Evolutionary conservation across 495 filamentous ascomycete species (phyloP).

Genomic region (Daldinia bambusicola): DNA sequence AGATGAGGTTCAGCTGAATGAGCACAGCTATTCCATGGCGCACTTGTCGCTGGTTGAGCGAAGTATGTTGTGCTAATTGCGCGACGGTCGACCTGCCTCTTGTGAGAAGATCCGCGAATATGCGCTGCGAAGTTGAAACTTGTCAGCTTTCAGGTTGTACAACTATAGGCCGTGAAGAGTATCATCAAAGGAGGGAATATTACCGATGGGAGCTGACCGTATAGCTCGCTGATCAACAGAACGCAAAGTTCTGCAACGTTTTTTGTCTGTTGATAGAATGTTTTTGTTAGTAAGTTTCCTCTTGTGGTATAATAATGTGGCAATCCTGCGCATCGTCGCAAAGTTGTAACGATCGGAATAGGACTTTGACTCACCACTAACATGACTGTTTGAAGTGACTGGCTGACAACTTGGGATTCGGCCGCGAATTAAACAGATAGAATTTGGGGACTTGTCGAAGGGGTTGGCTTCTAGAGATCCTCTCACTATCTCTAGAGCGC

Average conservation of each 20-base stretch:
- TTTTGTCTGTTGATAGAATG: slow-evolving; percentile 56
- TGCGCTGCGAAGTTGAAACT: slow-evolving; percentile 60
- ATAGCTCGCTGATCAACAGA: slow-evolving; percentile 86
- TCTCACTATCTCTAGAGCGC: slow-evolving; percentile 78
- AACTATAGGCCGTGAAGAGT: not conserved
- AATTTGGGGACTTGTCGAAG: slow-evolving; percentile 37
- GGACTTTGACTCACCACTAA: slow-evolving; percentile 53
- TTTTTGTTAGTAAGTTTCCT: slow-evolving; percentile 24
- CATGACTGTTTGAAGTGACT: slow-evolving; percentile 48
- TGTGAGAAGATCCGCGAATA: slow-evolving; percentile 80
- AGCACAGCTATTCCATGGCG: slow-evolving; percentile 83
- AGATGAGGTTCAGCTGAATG: slow-evolving; percentile 86
- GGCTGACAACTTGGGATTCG: slow-evolving; percentile 15
- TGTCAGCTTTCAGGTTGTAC: slow-evolving; percentile 25
- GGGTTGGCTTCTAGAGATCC: slow-evolving; percentile 70
- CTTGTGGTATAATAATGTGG: not conserved
- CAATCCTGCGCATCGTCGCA: not conserved
- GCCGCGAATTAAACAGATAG: slow-evolving; percentile 25
- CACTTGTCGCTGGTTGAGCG: slow-evolving; percentile 72
- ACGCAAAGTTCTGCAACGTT: slow-evolving; percentile 82
- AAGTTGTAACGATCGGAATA: not conserved
- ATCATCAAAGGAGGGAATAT: slow-evolving; percentile 49
- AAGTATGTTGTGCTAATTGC: slow-evolving; percentile 72
- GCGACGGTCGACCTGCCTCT: slow-evolving; percentile 78
- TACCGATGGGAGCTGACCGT: slow-evolving; percentile 92